These are phyloP conservation scores for Candida germanica DNA, from an alignment of 805 yeast species.

Conservation along the genomic window DNA sequence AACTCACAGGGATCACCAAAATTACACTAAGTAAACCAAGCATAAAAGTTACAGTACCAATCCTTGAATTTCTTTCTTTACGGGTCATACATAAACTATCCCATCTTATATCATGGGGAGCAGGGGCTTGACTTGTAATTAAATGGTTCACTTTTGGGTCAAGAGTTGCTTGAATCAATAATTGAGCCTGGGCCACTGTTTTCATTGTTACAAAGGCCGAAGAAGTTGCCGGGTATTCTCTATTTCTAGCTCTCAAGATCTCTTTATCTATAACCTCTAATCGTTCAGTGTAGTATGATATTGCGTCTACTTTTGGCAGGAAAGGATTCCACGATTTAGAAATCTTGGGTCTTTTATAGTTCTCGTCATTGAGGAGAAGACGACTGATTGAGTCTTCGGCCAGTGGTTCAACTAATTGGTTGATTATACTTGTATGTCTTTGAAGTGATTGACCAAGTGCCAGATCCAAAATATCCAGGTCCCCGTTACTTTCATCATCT, in stretches of 20 bases:
- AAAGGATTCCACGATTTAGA: constrained; percentile 39
- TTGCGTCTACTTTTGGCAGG: constrained; percentile 77
- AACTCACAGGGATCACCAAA: constrained; percentile 79
- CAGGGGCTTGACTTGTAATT: constrained; percentile 85
- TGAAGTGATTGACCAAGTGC: neutral
- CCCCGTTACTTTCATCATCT: neutral
- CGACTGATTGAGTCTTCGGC: constrained; percentile 9
- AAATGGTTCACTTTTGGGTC: constrained; percentile 85
- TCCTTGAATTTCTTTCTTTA: constrained; percentile 62
- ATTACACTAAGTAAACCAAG: constrained; percentile 69
- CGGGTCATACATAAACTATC: constrained; percentile 80
- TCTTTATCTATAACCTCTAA: constrained; percentile 68
- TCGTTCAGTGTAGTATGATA: constrained; percentile 68
- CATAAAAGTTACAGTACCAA: constrained; percentile 59
- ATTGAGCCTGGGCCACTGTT: constrained; percentile 91
- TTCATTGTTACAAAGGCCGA: constrained; percentile 95
- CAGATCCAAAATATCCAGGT: constrained; percentile 1
- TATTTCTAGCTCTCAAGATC: constrained; percentile 59
- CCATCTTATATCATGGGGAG: constrained; percentile 96
- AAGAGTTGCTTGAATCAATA: constrained; percentile 92
- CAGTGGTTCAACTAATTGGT: constrained; percentile 15
- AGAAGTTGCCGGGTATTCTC: constrained; percentile 78
- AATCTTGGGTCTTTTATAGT: constrained; percentile 53
- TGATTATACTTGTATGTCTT: constrained; percentile 20
- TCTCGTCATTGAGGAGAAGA: constrained; percentile 23